Evolutionary conservation across 129 eudicot species (phyloP).

Genomic region (Dittrichia graveolens): DNA sequence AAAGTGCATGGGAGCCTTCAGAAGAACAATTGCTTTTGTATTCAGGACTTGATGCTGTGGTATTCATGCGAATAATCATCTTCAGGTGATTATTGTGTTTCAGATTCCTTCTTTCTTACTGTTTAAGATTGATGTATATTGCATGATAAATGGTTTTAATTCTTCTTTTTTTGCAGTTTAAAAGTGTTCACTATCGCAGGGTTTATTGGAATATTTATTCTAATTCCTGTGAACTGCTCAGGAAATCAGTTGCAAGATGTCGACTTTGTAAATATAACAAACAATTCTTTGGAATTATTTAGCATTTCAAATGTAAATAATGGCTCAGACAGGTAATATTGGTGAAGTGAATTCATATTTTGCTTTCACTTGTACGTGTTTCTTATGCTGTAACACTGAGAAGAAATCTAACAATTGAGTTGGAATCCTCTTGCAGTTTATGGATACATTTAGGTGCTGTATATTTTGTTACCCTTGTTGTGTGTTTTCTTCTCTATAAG

Average conservation of each 20-base stretch:
- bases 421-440: conserved; percentile 50
- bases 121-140: conserved; percentile 7
- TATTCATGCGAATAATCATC: conserved; percentile 56
- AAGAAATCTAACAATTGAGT: conserved; percentile 23
- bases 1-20: conserved; percentile 57
- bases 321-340: conserved; percentile 58
- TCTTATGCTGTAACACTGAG: conserved; percentile 6
- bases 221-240: conserved; percentile 64
- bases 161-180: conserved; percentile 43
- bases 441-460: conserved; percentile 70
- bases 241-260: conserved; percentile 58
- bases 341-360: conserved; percentile 17
- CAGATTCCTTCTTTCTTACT: neutral
- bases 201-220: conserved; percentile 60
- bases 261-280: conserved; percentile 43
- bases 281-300: conserved; percentile 61
- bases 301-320: conserved; percentile 64
- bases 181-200: conserved; percentile 58
- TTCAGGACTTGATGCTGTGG: conserved; percentile 77
- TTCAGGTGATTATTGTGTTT: conserved; percentile 53
- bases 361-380: conserved; percentile 16
- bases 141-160: neutral
- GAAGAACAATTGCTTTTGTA: conserved; percentile 56
- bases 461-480: conserved; percentile 48
- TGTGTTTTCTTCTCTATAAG: conserved; percentile 57